Percentiles rank a stretch among this genome's conserved stretches.
Conservation (phyloP, 1,284 basidiomycete genomes). For the Porodaedalea pini region DNA sequence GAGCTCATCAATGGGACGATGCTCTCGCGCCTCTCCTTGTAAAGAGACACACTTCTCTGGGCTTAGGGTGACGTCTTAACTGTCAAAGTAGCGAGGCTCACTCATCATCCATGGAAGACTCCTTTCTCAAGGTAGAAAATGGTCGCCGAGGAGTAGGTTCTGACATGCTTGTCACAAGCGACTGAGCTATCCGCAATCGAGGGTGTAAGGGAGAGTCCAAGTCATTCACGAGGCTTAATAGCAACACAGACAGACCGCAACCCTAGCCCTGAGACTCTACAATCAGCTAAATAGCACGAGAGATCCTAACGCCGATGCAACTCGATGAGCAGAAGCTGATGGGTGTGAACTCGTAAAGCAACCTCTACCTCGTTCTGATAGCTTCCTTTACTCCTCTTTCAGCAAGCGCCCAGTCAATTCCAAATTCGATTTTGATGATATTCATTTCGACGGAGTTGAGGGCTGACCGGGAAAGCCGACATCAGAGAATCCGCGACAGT, state of each 20-base stretch:
- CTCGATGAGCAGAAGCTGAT: not conserved
- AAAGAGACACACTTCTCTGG: slow-evolving; percentile 5
- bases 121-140: slow-evolving; percentile 16
- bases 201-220: too few species aligned
- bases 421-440: too few species aligned
- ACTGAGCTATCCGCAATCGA: too few species aligned
- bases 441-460: too few species aligned
- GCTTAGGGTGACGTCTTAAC: not conserved
- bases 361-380: too few species aligned
- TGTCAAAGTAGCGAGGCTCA: not conserved
- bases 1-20: slow-evolving; percentile 16
- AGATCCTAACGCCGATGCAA: not conserved
- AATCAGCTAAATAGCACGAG: not conserved
- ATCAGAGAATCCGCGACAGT: too few species aligned
- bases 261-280: not conserved
- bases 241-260: not conserved
- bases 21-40: slow-evolving; percentile 15
- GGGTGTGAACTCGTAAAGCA: not conserved
- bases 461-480: too few species aligned
- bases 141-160: slow-evolving; percentile 3
- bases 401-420: too few species aligned
- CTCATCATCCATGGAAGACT: slow-evolving; percentile 17
- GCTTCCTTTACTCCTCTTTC: too few species aligned
- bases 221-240: not conserved
- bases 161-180: not conserved